Base-by-base conservation (phyloP, 1,139 yeast species). In the Yamadazyma buinensis region DNA sequence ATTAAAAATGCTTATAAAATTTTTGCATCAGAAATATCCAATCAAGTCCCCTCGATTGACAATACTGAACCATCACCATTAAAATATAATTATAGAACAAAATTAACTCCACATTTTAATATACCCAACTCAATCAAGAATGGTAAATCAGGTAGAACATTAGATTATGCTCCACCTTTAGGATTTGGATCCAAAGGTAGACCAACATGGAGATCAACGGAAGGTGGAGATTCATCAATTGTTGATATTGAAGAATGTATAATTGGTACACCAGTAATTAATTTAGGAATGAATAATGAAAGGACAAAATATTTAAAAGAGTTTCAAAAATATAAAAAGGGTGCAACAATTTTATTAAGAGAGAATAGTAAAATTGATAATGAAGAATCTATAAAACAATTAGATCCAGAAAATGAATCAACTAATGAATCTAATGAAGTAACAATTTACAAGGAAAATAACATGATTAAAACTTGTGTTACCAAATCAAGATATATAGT, bases 91-190 rank as follows among this genome's bases (percentile, higher is more conserved):
- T 92, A 92, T 60, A 69, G 98, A 54, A 92, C 98, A 1, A 92
- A 92, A 53, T 71, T 92, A 34, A 92, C 98, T 1, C 98, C 98
- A 4, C 98, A 92, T 64, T 92, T 90, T 60, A 92, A 87, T 52
- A 65, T 87, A 28, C 95, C 95, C n/a, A 67, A 75, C 44, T 41
- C 44, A 23, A 11, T 29, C 7, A 67, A 64, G 34, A 57, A 62
- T 36, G 26, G 25, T n/a, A 28, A 61, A 66, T 2, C 7, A 15
- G 24, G 15, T 21, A 20, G 12, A 28, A 57, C 54, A n/a, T 54
- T 59, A 29, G 57, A 66, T 23, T 55, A 57, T 25, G 61, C 75
- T 30, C 95, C 97, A 15, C 77, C 84, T 14, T 67, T 92, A 37
- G 98, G 98, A 1, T 92, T 90, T 64, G 96, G 95, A 7, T 73